Percentiles rank a stretch among this genome's conserved stretches.
Conservation (phyloP, 257 asterid species). For the Rehmannia glutinosa region DNA sequence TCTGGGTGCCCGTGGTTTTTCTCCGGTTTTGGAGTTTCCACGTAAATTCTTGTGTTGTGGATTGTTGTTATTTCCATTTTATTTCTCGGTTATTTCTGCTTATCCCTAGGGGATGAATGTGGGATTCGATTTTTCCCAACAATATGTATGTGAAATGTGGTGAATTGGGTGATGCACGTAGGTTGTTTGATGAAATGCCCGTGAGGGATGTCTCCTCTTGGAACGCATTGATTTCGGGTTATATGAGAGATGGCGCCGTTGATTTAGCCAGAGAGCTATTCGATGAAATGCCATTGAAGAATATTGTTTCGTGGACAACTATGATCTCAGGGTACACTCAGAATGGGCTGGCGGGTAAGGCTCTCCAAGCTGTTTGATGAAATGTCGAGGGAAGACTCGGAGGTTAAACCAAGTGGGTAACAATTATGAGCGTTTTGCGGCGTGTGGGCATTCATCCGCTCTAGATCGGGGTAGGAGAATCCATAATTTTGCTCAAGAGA, state of each 20-base stretch:
- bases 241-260: constrained; percentile 61
- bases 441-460: constrained; percentile 64
- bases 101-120: too few species aligned
- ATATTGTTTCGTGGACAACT: constrained; percentile 77
- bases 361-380: constrained; percentile 57
- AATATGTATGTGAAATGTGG: constrained; percentile 83
- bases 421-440: constrained; percentile 74
- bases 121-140: too few species aligned
- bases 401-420: constrained; percentile 77
- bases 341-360: constrained; percentile 59
- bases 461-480: constrained; percentile 58
- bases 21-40: too few species aligned
- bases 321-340: constrained; percentile 90
- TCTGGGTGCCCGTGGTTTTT: too few species aligned
- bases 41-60: too few species aligned
- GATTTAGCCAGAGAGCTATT: constrained; percentile 51
- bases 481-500: constrained; percentile 46
- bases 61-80: too few species aligned
- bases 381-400: constrained; percentile 41
- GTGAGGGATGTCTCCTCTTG: constrained; percentile 60
- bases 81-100: too few species aligned
- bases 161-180: constrained; percentile 40
- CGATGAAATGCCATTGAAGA: constrained; percentile 44
- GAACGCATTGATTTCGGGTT: constrained; percentile 74
- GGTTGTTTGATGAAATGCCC: constrained; percentile 64